Base-by-base conservation (phyloP, 129 eudicot genomes). In the Tagetes patula region DNA sequence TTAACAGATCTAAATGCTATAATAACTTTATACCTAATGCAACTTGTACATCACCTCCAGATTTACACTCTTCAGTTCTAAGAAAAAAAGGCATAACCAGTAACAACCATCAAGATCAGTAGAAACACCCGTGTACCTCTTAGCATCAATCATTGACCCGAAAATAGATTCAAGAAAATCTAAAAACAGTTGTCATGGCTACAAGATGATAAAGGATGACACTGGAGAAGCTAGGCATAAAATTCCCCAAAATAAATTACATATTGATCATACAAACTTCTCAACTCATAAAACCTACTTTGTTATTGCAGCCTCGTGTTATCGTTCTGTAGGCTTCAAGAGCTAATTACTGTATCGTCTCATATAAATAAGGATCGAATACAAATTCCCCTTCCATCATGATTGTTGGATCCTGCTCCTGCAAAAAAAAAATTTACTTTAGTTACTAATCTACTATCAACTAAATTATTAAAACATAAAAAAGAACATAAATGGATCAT, bases 351-450 rank as follows among this genome's bases (percentile, higher is more conserved):
- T 65, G 61, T 59, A 48, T 48, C 81, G 27, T 60, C 67, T 84
- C 83, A 79, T 63, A 83, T 46, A 62, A 62, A 79, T 88, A 88
- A 54, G 85, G 83, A 78, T 88, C 96, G 20, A 84, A 77, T 42
- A 80, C 90, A 30, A 76, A 84, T 73, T 83, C 92, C 54, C 96
- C 89, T 59, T 79, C 86, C 85, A 73, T 77, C 43, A 74, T 69
- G 20, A 73, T 67, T 40, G 77, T 47, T 54, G 87, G 88, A 40
- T 86, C 97, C 80, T 82, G 97, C 81, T 88, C 97, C 97, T 91
- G 85, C 86, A 79, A 52, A 60, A 64, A 74, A 52, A 74, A 63
- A 42, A 43, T 6, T 7, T 2, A 43, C 6, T 43, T 8, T 27
- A 13, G 6, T 55, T 55, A 55, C 37, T 30, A 43, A 43, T 43